A percentile compares a stretch with the other conserved stretches of the same genome.
Conservation (phyloP, 2,329 filamentous ascomycete species). For the Rutstroemia sp. region DNA sequence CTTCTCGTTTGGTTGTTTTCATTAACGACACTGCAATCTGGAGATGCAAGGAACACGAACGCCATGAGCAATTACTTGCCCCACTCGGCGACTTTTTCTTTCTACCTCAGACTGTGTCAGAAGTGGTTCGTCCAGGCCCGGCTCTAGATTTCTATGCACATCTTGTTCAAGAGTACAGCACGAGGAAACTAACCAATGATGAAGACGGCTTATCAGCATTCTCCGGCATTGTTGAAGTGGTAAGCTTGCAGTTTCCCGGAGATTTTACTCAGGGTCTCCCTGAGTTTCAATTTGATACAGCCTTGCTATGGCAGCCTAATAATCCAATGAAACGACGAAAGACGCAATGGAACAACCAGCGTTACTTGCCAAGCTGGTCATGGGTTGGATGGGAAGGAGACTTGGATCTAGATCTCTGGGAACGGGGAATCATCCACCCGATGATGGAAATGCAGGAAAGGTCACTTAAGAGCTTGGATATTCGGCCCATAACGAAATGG, state of each 20-base stretch:
- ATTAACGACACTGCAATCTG: background rate
- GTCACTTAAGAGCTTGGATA: too few species aligned
- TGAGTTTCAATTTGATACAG: background rate
- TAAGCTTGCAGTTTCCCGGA: too few species aligned
- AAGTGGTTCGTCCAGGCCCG: background rate
- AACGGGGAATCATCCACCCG: too few species aligned
- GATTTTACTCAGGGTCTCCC: background rate
- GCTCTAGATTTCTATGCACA: background rate
- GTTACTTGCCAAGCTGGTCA: background rate
- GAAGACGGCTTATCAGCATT: background rate
- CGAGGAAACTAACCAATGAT: background rate
- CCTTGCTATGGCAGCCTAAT: background rate
- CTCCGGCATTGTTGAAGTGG: too few species aligned
- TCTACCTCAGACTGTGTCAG: too few species aligned
- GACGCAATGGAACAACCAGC: background rate
- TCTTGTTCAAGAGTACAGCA: background rate
- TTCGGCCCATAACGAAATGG: too few species aligned
- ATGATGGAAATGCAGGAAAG: too few species aligned
- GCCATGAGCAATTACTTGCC: background rate
- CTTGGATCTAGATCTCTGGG: too few species aligned
- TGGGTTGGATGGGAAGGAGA: too few species aligned
- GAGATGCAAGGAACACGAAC: too few species aligned
- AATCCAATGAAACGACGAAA: background rate
- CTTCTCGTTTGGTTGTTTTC: conserved; percentile 2
- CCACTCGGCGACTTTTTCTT: too few species aligned